Evolutionary conservation across 1,284 basidiomycete genomes (phyloP), one percentile per base, ranked within the genome.

Genomic region (Apiotrichum sp.): DNA sequence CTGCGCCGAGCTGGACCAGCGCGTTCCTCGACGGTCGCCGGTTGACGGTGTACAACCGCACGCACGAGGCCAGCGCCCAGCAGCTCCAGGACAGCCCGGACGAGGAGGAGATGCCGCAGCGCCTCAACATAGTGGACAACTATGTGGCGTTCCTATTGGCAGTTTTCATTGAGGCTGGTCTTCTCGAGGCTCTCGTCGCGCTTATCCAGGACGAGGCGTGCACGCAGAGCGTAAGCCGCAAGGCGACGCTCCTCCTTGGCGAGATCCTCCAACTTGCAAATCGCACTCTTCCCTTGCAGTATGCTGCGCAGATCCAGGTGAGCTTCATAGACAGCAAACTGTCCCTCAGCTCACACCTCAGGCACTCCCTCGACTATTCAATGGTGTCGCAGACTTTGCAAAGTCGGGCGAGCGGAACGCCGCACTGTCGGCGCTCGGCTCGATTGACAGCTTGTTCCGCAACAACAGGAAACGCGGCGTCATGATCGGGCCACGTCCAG

Each of bases 391-490:
- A 3, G 84, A 89, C 61, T 92, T 93, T 52, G 84, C 87, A 57
- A 82, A 87, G 67, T 69, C 73, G 0, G 58, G 61, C 8, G 69
- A 75, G 36, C 80, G 90, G 32, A 89, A 91, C 57, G 80, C 92
- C 6, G 93, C 93, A 2, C 87, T 88, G 8, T 83, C 86, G 7
- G 87, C 93, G 0, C 78, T 99, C 47, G 86, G 88, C 0, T 86
- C 89, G 1, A 90, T 99, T 45, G 91, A 96, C 69, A 89, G 87
- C 65, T 85, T 96, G 72, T 92, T 95, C 66, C 85, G 93, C 9
- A 91, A 93, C 70, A 82, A 84, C 47, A 33, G 51, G 31, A 61
- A 61, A 42, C 52, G 54, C 4, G 50, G 56, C 39, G 62, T 48
- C 6, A 44, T 56, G 16, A 6, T 41, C 40, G 55, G 50, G 1